phyloP scores from a whole-genome alignment of 2,329 filamentous ascomycete species.

The Albifimbria verrucaria region DNA sequence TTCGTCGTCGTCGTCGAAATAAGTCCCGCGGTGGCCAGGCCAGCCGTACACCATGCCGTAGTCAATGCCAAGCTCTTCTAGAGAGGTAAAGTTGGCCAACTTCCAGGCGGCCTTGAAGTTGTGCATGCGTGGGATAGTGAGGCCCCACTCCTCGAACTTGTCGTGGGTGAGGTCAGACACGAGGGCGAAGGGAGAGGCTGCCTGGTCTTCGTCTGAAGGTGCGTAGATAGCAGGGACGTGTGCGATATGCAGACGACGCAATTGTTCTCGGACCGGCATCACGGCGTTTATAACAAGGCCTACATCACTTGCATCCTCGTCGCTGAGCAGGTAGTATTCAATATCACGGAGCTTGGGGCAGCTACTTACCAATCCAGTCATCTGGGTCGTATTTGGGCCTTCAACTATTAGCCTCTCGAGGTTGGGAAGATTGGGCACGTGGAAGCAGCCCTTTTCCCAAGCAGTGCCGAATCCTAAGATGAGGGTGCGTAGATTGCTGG shows the following conservation, averaged over 20 bases:
- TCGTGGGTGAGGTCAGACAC: not conserved
- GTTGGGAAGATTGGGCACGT: not conserved
- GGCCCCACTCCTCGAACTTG: not conserved
- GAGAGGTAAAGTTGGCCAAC: not conserved
- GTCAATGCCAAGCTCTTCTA: not conserved
- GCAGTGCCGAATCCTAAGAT: not conserved
- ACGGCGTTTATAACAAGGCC: not conserved
- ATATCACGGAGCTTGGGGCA: not conserved
- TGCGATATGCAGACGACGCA: not conserved
- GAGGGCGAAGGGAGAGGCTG: too few relatives aligned
- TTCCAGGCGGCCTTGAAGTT: not conserved
- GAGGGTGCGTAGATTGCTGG: not conserved
- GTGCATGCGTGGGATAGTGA: not conserved
- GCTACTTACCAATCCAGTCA: not conserved
- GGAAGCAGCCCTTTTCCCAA: not conserved
- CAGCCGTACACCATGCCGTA: not conserved
- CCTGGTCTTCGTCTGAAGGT: too few relatives aligned
- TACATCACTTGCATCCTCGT: not conserved
- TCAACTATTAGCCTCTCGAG: not conserved
- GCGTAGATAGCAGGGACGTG: constrained; percentile 1
- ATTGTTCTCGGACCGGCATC: not conserved
- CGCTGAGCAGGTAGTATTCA: not conserved
- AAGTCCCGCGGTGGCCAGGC: not conserved
- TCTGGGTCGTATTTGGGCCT: not conserved
- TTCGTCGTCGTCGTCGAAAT: too few relatives aligned